Conservation (phyloP, 192 early-diverging fungal species). For the Coemansia sp. region DNA sequence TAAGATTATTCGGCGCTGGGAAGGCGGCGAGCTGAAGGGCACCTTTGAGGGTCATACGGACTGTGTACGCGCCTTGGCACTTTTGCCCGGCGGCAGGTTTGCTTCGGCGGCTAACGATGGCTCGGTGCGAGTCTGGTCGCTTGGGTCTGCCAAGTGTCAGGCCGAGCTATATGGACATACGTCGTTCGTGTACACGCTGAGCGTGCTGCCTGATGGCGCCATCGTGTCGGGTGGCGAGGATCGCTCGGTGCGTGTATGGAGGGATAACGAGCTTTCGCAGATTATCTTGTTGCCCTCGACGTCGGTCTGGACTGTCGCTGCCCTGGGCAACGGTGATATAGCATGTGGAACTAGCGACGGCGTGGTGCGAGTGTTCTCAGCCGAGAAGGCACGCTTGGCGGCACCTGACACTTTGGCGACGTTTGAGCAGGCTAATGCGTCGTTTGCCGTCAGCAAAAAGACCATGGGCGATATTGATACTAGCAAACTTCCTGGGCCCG, state of each 20-base stretch:
- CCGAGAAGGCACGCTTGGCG: constrained; percentile 64
- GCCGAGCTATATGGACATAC: constrained; percentile 84
- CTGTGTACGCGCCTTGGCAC: constrained; percentile 80
- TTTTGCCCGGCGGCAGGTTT: constrained; percentile 68
- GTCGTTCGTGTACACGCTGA: constrained; percentile 89
- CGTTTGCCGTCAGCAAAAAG: constrained; percentile 51
- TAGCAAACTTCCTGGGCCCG: constrained; percentile 75
- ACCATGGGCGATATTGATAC: constrained; percentile 80
- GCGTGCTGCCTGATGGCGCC: constrained; percentile 71
- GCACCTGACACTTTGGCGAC: constrained; percentile 36
- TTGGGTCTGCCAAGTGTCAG: constrained; percentile 65
- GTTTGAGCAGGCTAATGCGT: constrained; percentile 51
- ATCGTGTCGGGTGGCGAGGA: constrained; percentile 95
- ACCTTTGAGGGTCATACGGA: constrained; percentile 86
- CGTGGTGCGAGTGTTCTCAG: constrained; percentile 80
- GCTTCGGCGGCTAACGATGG: constrained; percentile 92
- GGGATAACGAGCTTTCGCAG: constrained; percentile 70
- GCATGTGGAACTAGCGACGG: constrained; percentile 85
- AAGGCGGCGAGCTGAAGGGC: constrained; percentile 62
- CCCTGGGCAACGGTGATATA: constrained; percentile 81
- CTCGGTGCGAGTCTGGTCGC: constrained; percentile 80
- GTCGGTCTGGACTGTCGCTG: constrained; percentile 89
- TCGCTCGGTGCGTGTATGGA: constrained; percentile 85
- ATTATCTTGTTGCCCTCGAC: constrained; percentile 84
- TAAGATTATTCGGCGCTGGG: constrained; percentile 87